Base-by-base conservation (phyloP, 805 yeast genomes). In the Isabelozyma heimii region DNA sequence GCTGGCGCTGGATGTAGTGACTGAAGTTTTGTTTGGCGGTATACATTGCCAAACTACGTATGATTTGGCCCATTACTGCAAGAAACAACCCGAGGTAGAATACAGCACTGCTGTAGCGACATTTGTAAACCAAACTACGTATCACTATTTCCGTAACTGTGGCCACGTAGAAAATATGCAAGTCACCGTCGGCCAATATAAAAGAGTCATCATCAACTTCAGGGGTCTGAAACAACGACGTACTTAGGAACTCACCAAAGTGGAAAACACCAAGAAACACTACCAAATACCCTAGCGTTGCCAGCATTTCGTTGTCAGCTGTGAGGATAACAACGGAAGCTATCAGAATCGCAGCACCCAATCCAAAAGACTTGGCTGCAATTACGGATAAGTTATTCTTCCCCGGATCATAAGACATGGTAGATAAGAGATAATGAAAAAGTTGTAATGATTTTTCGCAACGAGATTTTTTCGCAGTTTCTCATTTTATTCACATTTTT, bases 21-120 rank as follows among this genome's bases (percentile, higher is more conserved):
- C 89, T 86, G 69, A 94, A 94, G 3, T 95, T 89, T 46, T 79
- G 77, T 1, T 91, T 89, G 0, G 97, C 97, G 0, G 91, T 86
- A 51, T 80, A 76, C 99, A 94, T 94, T 0, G 97, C 92, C 35
- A 75, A 45, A 1, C 92, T 77, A 46, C 99, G 76, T 4, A 82
- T 59, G 0, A 58, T 15, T 60, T 94, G 99, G 1, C 97, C 97
- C 1, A 65, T 37, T 0, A 81, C 20, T 0, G 82, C 58, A 1
- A 85, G 26, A 0, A 55, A 12, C 0, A 83, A 43, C 0, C 97
- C 97, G 1, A 73, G 7, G 20, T 24, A 24, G 35, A 30, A 30
- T 10, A 30, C n/a, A 30, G 35, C n/a, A 30, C n/a, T 13, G n/a
- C 35, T 30, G 35, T 30, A 30, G 35, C 35, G 35, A 30, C 35